A percentile compares a stretch with the other conserved stretches of the same genome.
These are phyloP conservation scores for Geotrichum restrictum DNA, from an alignment of 1,139 yeast genomes.

Conservation along the genomic window DNA sequence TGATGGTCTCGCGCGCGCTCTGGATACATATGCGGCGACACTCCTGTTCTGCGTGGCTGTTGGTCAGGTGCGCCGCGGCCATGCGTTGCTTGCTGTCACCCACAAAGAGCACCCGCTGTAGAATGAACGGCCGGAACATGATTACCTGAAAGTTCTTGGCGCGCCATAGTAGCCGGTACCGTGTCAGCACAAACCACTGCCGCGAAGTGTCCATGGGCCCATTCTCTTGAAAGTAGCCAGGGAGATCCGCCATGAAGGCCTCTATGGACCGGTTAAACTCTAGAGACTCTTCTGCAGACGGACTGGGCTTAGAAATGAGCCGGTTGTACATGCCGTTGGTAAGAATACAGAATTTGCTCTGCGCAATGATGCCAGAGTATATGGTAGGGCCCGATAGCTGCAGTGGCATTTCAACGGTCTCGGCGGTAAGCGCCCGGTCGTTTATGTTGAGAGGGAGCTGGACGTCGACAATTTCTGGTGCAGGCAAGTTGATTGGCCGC, in stretches of 20 bases:
- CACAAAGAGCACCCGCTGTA: slow-evolving; percentile 50
- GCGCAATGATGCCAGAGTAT: slow-evolving; percentile 57
- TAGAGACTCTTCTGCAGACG: slow-evolving; percentile 48
- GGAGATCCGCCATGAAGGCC: slow-evolving; percentile 45
- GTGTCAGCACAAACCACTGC: slow-evolving; percentile 49
- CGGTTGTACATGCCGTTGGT: slow-evolving; percentile 52
- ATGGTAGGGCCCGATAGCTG: slow-evolving; percentile 46
- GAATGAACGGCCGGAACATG: slow-evolving; percentile 52
- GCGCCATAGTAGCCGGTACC: slow-evolving; percentile 53
- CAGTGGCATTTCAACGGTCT: slow-evolving; percentile 33
- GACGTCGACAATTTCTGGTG: slow-evolving; percentile 50
- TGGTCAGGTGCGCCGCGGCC: not conserved
- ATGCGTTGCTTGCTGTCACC: slow-evolving; percentile 39
- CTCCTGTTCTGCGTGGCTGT: slow-evolving; percentile 46
- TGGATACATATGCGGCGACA: slow-evolving; percentile 52
- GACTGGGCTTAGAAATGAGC: slow-evolving; percentile 48
- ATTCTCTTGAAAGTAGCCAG: slow-evolving; percentile 44
- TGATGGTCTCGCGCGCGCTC: slow-evolving; percentile 52
- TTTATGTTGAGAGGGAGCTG: slow-evolving; percentile 50
- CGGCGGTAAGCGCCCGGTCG: slow-evolving; percentile 44
- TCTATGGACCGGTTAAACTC: slow-evolving; percentile 47
- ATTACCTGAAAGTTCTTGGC: slow-evolving; percentile 53
- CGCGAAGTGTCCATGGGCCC: slow-evolving; percentile 32
- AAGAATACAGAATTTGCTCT: slow-evolving; percentile 50
- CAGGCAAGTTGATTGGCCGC: slow-evolving; percentile 57